These are phyloP conservation scores for Candolleomyces aberdarensis DNA, from an alignment of 768 basidiomycete species.

Conservation along the genomic window DNA sequence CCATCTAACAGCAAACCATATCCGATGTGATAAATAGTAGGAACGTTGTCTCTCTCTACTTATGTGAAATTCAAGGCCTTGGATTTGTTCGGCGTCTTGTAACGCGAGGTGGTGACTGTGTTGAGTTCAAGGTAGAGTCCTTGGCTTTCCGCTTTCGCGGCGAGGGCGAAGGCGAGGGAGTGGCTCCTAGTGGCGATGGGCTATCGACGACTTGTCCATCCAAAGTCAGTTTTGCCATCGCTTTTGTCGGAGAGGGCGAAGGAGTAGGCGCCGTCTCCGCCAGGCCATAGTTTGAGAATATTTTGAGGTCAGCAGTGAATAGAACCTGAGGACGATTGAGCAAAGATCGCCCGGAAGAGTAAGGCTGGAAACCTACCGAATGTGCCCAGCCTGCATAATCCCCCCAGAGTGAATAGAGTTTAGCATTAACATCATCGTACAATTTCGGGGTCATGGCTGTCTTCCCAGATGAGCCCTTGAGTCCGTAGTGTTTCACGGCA, in stretches of 20 bases:
- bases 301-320: conserved; percentile 72
- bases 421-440: conserved; percentile 68
- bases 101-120: background rate
- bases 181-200: conserved; percentile 20
- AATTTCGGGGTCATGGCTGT: conserved; percentile 69
- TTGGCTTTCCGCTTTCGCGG: conserved; percentile 28
- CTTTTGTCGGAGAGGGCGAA: conserved; percentile 11
- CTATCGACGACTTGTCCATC: background rate
- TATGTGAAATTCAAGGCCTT: background rate
- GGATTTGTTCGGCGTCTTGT: background rate
- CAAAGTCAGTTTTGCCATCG: conserved; percentile 4
- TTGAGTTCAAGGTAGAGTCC: too few relatives aligned
- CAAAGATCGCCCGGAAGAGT: background rate
- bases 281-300: conserved; percentile 58
- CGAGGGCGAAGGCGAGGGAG: conserved; percentile 25
- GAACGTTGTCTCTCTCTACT: background rate
- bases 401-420: conserved; percentile 70
- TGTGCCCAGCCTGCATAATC: conserved; percentile 90
- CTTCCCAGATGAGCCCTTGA: conserved; percentile 50
- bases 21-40: background rate
- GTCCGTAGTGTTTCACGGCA: conserved; percentile 72
- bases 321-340: conserved; percentile 46
- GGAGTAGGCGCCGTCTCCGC: conserved; percentile 19
- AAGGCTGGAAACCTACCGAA: conserved; percentile 44
- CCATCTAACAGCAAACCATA: background rate